Conservation (phyloP, 768 basidiomycete genomes). For the Krasilnikovozyma curviuscula region DNA sequence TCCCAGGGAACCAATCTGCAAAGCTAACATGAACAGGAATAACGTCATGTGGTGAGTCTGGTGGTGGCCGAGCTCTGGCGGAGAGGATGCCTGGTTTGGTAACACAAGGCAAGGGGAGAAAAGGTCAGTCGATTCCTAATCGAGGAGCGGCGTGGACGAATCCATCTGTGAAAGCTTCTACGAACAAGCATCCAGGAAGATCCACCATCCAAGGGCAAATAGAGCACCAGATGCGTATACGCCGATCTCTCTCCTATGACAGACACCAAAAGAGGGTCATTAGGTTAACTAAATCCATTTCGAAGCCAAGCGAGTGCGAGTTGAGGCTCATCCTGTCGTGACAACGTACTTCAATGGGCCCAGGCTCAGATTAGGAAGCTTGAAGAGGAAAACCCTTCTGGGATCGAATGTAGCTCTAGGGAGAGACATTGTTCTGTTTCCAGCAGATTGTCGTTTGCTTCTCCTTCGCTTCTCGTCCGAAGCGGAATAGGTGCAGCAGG, state of each 20-base stretch:
- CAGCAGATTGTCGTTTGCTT: not conserved
- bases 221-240: conserved; percentile 82
- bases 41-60: conserved; percentile 46
- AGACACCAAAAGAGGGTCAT: no score
- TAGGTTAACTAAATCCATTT: no score
- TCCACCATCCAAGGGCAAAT: conserved; percentile 36
- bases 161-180: not conserved
- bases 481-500: not conserved
- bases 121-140: not conserved
- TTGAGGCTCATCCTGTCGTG: no score
- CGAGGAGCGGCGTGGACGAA: not conserved
- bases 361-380: conserved; percentile 50
- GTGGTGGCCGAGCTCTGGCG: conserved; percentile 59
- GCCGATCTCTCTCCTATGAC: conserved; percentile 58
- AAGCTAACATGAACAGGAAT: conserved; percentile 68
- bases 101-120: conserved; percentile 12
- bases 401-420: conserved; percentile 66
- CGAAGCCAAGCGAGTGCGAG: no score
- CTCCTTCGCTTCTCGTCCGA: not conserved
- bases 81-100: conserved; percentile 82
- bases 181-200: not conserved
- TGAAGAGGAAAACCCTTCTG: conserved; percentile 66
- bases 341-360: conserved; percentile 65
- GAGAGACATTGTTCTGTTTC: conserved; percentile 29
- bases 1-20: conserved; percentile 93